Percentiles rank a stretch among this genome's conserved stretches.
phyloP scores from a whole-genome alignment of 805 yeast genomes.

The Sungouiozyma intestinalis region DNA sequence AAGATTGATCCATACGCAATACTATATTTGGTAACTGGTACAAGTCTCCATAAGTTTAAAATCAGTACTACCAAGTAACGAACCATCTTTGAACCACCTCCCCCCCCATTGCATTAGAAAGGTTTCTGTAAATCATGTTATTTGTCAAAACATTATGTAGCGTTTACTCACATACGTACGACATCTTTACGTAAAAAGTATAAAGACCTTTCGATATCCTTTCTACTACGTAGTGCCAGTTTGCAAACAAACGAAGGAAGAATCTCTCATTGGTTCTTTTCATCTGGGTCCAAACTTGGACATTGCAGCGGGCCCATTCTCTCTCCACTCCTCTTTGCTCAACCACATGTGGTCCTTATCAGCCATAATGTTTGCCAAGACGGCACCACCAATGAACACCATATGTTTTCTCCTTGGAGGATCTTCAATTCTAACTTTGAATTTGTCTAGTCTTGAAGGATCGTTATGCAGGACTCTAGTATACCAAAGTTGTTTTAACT shows the following conservation, averaged over 20 bases:
- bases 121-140: background rate
- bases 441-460: conserved; percentile 75
- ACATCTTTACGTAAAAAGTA: too few species aligned
- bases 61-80: conserved; percentile 1
- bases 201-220: background rate
- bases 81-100: too few species aligned
- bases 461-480: conserved; percentile 81
- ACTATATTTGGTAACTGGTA: conserved; percentile 5
- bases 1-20: conserved; percentile 10
- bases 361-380: conserved; percentile 93
- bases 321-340: conserved; percentile 93
- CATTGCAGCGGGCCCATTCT: conserved; percentile 80
- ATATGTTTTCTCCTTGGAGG: conserved; percentile 98
- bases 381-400: conserved; percentile 99
- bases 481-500: conserved; percentile 92
- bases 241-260: background rate
- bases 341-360: conserved; percentile 99
- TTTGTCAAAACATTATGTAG: background rate
- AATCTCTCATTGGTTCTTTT: conserved; percentile 2
- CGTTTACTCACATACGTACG: too few species aligned
- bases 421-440: conserved; percentile 93
- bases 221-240: background rate
- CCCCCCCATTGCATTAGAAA: background rate
- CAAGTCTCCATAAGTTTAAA: conserved; percentile 2
- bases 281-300: conserved; percentile 87